phyloP scores from a whole-genome alignment of 2,329 filamentous ascomycete species.

The Didymella arachidicola region DNA sequence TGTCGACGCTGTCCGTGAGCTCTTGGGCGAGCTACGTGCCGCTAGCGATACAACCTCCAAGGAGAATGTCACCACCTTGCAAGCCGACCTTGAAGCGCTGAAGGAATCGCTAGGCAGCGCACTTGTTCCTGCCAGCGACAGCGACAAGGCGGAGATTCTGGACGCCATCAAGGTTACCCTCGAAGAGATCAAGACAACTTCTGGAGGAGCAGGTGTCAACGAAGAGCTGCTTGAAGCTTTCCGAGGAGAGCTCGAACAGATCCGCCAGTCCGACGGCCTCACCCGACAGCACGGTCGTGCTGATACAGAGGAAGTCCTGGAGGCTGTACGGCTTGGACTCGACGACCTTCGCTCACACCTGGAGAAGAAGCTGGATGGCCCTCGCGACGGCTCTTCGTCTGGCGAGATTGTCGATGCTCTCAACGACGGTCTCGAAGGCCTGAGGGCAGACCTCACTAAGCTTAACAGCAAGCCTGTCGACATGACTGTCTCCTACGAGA shows the following conservation, averaged over 20 bases:
- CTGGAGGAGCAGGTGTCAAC: slow-evolving; percentile 47
- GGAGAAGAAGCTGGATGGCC: slow-evolving; percentile 62
- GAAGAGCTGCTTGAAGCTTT: slow-evolving; percentile 63
- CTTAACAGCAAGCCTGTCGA: slow-evolving; percentile 81
- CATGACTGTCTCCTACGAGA: slow-evolving; percentile 85
- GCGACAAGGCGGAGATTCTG: slow-evolving; percentile 53
- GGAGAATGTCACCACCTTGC: slow-evolving; percentile 53
- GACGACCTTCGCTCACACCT: slow-evolving; percentile 59
- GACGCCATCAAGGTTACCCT: slow-evolving; percentile 49
- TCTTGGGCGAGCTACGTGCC: slow-evolving; percentile 54
- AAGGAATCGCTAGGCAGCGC: slow-evolving; percentile 54
- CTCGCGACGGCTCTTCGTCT: slow-evolving; percentile 61
- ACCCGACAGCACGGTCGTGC: slow-evolving; percentile 52
- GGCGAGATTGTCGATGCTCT: slow-evolving; percentile 68
- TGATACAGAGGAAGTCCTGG: slow-evolving; percentile 59
- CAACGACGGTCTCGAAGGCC: slow-evolving; percentile 74
- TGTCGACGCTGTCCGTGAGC: slow-evolving; percentile 68
- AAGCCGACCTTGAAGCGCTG: slow-evolving; percentile 54
- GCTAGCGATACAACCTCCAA: slow-evolving; percentile 54
- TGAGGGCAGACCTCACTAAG: slow-evolving; percentile 77
- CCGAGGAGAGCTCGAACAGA: slow-evolving; percentile 59
- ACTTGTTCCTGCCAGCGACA: slow-evolving; percentile 50
- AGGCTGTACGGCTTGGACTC: slow-evolving; percentile 58
- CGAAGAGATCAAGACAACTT: slow-evolving; percentile 48
- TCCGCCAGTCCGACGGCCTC: slow-evolving; percentile 54